A percentile compares a stretch with the other conserved stretches of the same genome.
These are phyloP conservation scores for Zymoseptoria crescenta DNA, from an alignment of 2,329 filamentous ascomycete genomes.

Conservation along the genomic window DNA sequence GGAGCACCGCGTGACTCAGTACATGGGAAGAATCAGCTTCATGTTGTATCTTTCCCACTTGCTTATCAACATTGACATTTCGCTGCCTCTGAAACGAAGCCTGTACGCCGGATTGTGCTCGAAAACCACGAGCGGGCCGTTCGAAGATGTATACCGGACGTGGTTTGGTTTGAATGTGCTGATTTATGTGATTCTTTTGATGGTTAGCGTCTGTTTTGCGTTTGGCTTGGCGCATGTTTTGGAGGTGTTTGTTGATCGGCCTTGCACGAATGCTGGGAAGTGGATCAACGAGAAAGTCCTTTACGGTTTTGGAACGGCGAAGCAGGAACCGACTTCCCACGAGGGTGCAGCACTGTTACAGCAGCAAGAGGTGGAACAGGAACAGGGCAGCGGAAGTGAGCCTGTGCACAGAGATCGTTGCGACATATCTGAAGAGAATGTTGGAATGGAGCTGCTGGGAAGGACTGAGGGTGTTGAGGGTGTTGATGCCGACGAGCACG, in stretches of 20 bases:
- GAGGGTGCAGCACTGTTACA: background rate
- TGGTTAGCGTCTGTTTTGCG: background rate
- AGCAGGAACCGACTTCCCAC: background rate
- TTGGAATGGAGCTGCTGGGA: background rate
- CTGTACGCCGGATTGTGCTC: background rate
- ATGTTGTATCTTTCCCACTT: slow-evolving; percentile 9
- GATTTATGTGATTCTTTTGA: background rate
- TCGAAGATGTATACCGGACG: background rate
- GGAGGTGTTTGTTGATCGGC: slow-evolving; percentile 3
- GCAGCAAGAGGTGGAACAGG: background rate
- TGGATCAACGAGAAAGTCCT: slow-evolving; percentile 4
- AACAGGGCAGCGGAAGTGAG: background rate
- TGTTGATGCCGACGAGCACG: background rate
- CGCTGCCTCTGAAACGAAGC: background rate
- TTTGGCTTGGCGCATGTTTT: slow-evolving; percentile 1
- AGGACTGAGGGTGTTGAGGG: background rate
- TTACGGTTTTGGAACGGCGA: background rate
- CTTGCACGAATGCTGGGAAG: slow-evolving; percentile 1
- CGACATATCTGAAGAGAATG: background rate
- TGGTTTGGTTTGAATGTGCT: background rate
- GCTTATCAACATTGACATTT: background rate
- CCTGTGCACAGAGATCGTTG: background rate
- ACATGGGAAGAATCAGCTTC: slow-evolving; percentile 7
- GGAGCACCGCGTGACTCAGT: slow-evolving; percentile 1
- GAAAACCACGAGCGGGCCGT: background rate